Evolutionary conservation across 2,329 filamentous ascomycete genomes (phyloP).

Genomic region (Aphanoascus verrucosus): DNA sequence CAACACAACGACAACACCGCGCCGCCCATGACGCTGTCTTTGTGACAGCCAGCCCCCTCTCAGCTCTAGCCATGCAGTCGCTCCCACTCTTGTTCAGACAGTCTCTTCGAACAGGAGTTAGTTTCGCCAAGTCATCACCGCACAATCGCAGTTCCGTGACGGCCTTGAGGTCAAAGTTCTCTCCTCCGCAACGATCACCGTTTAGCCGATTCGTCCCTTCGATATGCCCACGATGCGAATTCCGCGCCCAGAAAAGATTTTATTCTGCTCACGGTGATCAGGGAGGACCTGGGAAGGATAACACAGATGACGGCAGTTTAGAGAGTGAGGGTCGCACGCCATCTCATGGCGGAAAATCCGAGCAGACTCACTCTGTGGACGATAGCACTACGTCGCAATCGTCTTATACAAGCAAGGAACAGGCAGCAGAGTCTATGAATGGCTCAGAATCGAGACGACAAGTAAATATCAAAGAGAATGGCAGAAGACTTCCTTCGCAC

Average conservation of each 20-base stretch:
- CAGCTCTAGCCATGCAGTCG: slow-evolving; percentile 26
- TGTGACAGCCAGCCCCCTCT: slow-evolving; percentile 3
- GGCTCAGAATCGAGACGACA: neutral
- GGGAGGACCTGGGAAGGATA: neutral
- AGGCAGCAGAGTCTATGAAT: neutral
- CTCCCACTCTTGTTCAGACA: slow-evolving; percentile 33
- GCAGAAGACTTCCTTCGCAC: slow-evolving; percentile 40
- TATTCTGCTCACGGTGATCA: slow-evolving; percentile 23
- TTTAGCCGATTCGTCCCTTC: slow-evolving; percentile 18
- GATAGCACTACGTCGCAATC: neutral
- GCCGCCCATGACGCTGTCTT: slow-evolving; percentile 13
- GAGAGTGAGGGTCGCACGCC: neutral
- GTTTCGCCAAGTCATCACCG: slow-evolving; percentile 19
- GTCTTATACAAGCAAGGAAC: neutral
- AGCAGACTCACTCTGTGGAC: neutral
- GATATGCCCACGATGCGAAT: slow-evolving; percentile 36
- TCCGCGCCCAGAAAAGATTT: slow-evolving; percentile 24
- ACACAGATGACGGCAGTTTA: neutral
- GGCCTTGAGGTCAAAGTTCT: neutral
- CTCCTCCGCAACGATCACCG: neutral
- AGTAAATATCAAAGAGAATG: neutral
- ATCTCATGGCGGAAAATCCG: neutral
- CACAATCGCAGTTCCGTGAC: neutral
- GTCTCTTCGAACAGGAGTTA: slow-evolving; percentile 20
- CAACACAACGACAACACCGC: neutral